Base-by-base conservation (phyloP, 345 rosid species). In the Laguncularia racemosa region DNA sequence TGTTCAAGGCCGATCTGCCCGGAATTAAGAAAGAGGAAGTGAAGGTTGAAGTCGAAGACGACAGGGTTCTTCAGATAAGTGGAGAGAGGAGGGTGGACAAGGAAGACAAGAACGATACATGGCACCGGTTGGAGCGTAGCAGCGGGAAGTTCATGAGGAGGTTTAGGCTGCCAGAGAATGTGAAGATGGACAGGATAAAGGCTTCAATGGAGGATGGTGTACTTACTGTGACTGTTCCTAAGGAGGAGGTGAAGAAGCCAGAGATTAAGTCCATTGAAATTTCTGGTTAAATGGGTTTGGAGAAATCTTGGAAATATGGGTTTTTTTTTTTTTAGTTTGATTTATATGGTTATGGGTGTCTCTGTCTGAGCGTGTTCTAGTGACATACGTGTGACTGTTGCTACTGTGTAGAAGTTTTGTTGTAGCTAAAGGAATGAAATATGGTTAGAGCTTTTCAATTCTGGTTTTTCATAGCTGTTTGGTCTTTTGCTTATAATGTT, bases 101-200 rank as follows among this genome's bases (percentile, higher is more conserved):
- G 63, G 69, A 65, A n/a, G 69, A 58, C 28, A 66, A 66, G 59
- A 66, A 53, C 15, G 55, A 66, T 14, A 58, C 58, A 2, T 66
- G 70, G 70, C 70, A 66, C 14, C 53, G 64, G 10, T 53, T 59
- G 48, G 63, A 65, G 61, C 63, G 69, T 3, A 65, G 69, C 52
- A 50, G 62, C 12, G 63, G 63, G 0, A 58, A 26, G 17, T 65
- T 65, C 53, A 48, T 55, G 0, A 65, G 69, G 63, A 50, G 62
- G n/a, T 64, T 64, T 28, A 14, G 53, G 46, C 2, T 57, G 20
- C 58, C 58, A 0, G 69, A 58, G 48, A 52, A 65, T 14, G 62
- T 19, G 17, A 65, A 44, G 44, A 19, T 63, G 61, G 67, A 63
- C 0, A 43, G 20, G 44, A 40, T 63, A 0, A 56, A 63, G 21